Evolutionary conservation across 768 basidiomycete species (phyloP).

Genomic region (Lactarius trivialis): DNA sequence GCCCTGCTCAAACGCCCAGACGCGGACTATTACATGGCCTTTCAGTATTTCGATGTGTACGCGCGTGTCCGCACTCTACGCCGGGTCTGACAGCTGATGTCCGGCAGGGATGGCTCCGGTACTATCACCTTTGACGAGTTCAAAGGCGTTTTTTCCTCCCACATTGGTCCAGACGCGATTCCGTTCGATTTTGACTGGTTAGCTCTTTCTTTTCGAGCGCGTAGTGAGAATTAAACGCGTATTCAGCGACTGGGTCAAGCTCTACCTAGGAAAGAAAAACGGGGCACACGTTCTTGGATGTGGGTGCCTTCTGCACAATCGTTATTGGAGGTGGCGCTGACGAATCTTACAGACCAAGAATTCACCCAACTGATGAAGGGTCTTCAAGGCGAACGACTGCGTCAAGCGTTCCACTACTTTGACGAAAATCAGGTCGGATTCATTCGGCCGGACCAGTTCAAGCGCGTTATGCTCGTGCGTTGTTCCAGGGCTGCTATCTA

Average conservation of each 20-base stretch:
- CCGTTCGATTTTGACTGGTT: slow-evolving; percentile 95
- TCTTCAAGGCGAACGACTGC: slow-evolving; percentile 92
- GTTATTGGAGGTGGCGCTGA: slow-evolving; percentile 17
- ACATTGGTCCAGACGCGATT: slow-evolving; percentile 69
- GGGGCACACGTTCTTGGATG: slow-evolving; percentile 89
- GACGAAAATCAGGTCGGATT: slow-evolving; percentile 90
- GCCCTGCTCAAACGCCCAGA: slow-evolving; percentile 89
- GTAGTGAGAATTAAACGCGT: neutral
- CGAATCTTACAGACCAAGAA: slow-evolving; percentile 62
- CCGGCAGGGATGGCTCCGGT: slow-evolving; percentile 75
- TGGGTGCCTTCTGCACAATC: slow-evolving; percentile 33
- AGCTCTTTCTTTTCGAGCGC: slow-evolving; percentile 23
- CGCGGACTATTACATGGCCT: slow-evolving; percentile 95
- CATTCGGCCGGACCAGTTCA: slow-evolving; percentile 90
- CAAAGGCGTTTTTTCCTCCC: slow-evolving; percentile 83
- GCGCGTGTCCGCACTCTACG: slow-evolving; percentile 3
- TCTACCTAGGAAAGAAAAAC: slow-evolving; percentile 91
- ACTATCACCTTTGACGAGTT: slow-evolving; percentile 92
- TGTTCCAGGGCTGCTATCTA: neutral
- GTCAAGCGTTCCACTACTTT: slow-evolving; percentile 91
- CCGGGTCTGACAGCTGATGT: neutral
- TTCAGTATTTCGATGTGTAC: slow-evolving; percentile 92
- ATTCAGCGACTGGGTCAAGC: slow-evolving; percentile 87
- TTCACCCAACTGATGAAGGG: slow-evolving; percentile 99
- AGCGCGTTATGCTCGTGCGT: slow-evolving; percentile 86